Percentiles rank a stretch among this genome's conserved stretches.
These are phyloP conservation scores for Vanrija pseudolonga DNA, from an alignment of 1,284 basidiomycete species.

Conservation along the genomic window DNA sequence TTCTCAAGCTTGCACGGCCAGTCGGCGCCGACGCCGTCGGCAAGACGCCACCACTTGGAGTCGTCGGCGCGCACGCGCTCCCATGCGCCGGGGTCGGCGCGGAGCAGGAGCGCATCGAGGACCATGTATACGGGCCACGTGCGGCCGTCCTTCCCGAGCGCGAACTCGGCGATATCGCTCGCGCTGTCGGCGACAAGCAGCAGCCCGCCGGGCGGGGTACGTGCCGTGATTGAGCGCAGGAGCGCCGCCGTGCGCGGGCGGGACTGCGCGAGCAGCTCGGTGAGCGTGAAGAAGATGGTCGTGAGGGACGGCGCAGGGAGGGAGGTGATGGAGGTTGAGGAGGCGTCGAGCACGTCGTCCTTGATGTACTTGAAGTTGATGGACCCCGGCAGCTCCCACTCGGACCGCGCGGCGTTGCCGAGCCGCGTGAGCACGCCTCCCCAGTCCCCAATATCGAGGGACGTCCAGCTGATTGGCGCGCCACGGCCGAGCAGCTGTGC, in stretches of 20 bases:
- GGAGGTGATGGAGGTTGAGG: neutral
- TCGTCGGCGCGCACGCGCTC: conserved; percentile 39
- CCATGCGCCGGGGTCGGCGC: conserved; percentile 26
- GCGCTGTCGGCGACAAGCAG: conserved; percentile 50
- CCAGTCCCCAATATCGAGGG: conserved; percentile 48
- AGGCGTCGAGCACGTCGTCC: conserved; percentile 31
- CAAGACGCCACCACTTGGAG: conserved; percentile 46
- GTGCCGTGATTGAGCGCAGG: conserved; percentile 38
- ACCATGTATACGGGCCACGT: conserved; percentile 45
- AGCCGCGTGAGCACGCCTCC: conserved; percentile 28
- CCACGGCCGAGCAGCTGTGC: conserved; percentile 8
- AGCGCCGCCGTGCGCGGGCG: conserved; percentile 45
- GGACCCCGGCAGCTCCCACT: conserved; percentile 29
- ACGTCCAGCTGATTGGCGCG: conserved; percentile 23
- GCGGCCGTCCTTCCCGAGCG: conserved; percentile 31
- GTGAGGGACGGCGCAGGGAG: conserved; percentile 29
- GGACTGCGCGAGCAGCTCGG: conserved; percentile 50
- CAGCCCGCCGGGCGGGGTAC: conserved; percentile 42
- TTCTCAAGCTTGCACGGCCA: conserved; percentile 51
- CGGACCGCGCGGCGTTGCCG: conserved; percentile 14
- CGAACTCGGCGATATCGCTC: conserved; percentile 42
- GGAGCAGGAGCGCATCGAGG: conserved; percentile 30
- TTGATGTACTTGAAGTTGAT: conserved; percentile 30
- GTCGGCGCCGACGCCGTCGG: conserved; percentile 33
- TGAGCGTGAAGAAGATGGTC: conserved; percentile 51